Conservation (phyloP, 148 eudicot species). For the Rhododendron williamsianum region DNA sequence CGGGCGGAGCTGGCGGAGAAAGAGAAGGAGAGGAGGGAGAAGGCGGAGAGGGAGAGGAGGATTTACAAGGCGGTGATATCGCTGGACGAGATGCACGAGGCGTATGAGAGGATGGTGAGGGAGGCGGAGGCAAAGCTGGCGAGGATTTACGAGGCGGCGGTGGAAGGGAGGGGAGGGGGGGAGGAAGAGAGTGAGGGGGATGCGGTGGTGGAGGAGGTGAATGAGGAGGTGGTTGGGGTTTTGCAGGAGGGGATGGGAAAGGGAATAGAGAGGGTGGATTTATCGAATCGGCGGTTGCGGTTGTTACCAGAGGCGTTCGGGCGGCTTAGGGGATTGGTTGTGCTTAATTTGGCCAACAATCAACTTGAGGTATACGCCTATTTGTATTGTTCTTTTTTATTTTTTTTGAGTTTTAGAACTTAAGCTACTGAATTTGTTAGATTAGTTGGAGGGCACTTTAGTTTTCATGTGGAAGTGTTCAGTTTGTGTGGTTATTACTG, state of each 20-base stretch:
- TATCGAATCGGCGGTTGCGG: constrained; percentile 40
- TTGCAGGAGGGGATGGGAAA: constrained; percentile 34
- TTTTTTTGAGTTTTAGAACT: neutral
- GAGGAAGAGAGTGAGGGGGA: constrained; percentile 8
- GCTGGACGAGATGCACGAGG: constrained; percentile 62
- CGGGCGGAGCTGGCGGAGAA: constrained; percentile 18
- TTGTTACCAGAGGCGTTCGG: constrained; percentile 70
- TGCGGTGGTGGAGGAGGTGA: constrained; percentile 33
- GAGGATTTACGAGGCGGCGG: constrained; percentile 57
- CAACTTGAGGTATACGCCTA: constrained; percentile 48
- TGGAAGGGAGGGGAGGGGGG: constrained; percentile 18
- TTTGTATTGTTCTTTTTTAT: neutral
- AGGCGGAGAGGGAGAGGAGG: constrained; percentile 49
- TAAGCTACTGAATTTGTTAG: neutral
- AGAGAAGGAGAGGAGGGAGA: constrained; percentile 20
- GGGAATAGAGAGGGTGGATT: constrained; percentile 36
- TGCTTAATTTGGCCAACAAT: constrained; percentile 54
- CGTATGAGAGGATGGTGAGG: constrained; percentile 46
- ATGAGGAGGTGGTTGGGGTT: constrained; percentile 59
- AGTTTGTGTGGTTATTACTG: neutral
- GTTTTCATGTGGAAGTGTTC: neutral
- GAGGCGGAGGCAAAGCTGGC: constrained; percentile 48
- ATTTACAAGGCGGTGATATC: constrained; percentile 51
- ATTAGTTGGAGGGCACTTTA: neutral
- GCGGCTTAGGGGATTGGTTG: constrained; percentile 31